Conservation (phyloP, 73 alveolate genomes). For the Paramecium sexaurelia region DNA sequence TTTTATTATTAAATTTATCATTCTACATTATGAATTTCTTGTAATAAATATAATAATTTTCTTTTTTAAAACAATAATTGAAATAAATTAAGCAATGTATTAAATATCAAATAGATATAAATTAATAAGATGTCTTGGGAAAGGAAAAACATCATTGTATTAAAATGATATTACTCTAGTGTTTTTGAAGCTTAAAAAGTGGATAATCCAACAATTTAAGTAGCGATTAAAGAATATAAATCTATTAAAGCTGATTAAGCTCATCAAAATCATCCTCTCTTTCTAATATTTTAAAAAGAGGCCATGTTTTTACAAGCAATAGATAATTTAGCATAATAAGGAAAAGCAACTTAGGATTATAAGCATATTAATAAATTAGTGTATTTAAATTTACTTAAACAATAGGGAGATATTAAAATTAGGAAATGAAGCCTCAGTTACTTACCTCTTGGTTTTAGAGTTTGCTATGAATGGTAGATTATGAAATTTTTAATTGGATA, state of each 20-base stretch:
- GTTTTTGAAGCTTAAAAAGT: not conserved
- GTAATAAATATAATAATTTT: not conserved
- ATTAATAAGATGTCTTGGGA: too few relatives aligned
- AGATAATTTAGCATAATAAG: too few relatives aligned
- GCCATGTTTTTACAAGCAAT: too few relatives aligned
- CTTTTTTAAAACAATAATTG: not conserved
- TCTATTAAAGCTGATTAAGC: not conserved
- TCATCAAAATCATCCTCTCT: not conserved
- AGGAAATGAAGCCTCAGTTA: not conserved
- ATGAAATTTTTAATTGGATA: not conserved
- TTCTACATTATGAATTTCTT: not conserved
- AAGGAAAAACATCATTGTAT: too few relatives aligned
- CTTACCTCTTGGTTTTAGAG: not conserved
- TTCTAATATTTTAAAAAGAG: not conserved
- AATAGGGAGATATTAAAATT: not conserved
- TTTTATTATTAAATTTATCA: conserved; percentile 17
- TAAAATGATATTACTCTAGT: too few relatives aligned
- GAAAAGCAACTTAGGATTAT: not conserved
- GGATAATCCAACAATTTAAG: too few relatives aligned
- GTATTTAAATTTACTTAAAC: not conserved
- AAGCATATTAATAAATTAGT: not conserved
- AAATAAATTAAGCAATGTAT: too few relatives aligned
- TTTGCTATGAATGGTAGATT: not conserved
- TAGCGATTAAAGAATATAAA: not conserved
- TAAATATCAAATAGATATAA: not conserved